A percentile compares a stretch with the other conserved stretches of the same genome.
phyloP scores from a whole-genome alignment of 257 asterid genomes.

The Capsicum rhomboideum region DNA sequence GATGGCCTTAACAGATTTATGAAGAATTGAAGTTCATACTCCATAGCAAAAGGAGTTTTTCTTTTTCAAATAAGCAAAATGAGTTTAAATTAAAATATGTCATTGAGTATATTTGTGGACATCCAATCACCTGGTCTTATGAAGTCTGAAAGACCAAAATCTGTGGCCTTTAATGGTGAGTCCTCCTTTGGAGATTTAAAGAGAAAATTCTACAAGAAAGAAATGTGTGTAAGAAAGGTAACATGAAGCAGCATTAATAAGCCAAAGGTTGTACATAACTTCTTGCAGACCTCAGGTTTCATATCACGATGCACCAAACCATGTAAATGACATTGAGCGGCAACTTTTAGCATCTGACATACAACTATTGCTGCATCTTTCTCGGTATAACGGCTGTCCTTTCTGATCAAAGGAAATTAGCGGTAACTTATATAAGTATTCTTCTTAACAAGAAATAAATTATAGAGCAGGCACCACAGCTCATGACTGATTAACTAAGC shows the following conservation, averaged over 20 bases:
- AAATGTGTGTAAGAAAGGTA: slow-evolving; percentile 10
- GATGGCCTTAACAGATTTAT: neutral
- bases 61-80: neutral
- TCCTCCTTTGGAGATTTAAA: slow-evolving; percentile 43
- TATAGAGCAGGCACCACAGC: neutral
- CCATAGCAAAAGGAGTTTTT: neutral
- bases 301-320: slow-evolving; percentile 89
- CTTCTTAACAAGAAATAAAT: neutral
- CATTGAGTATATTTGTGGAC: neutral
- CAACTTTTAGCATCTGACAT: slow-evolving; percentile 82
- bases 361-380: slow-evolving; percentile 86
- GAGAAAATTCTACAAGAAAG: slow-evolving; percentile 53
- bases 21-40: neutral
- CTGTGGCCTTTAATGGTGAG: slow-evolving; percentile 64
- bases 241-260: slow-evolving; percentile 11
- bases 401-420: slow-evolving; percentile 31
- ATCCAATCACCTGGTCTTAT: slow-evolving; percentile 58
- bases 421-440: neutral
- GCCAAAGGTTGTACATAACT: neutral
- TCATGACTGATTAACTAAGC: neutral
- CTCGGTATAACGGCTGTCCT: slow-evolving; percentile 77
- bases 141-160: slow-evolving; percentile 77
- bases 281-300: slow-evolving; percentile 72
- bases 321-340: slow-evolving; percentile 87
- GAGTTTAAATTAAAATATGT: neutral